Base-by-base conservation (phyloP, 768 basidiomycete genomes). In the Pseudohyphozyma bogoriensis region DNA sequence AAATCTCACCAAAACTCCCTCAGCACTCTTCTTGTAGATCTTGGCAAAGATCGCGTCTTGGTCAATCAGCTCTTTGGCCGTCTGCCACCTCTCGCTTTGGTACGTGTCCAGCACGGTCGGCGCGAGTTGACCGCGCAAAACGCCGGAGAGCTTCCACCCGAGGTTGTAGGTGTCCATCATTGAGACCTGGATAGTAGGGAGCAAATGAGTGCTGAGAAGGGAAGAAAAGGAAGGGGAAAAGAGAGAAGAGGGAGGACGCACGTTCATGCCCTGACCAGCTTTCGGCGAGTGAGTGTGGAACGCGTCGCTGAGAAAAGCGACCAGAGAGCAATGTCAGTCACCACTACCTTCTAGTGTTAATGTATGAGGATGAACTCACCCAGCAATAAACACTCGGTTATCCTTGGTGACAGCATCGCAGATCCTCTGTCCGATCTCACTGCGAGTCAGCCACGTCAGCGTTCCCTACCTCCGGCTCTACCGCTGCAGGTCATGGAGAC, bases 151-250 rank as follows among this genome's bases (percentile, higher is more conserved):
- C 68, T 85, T 85, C 84, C 84, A 85, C 15, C 77, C 81, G 79
- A 87, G 78, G 68, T 86, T 86, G 63, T 85, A 85, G 22, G 82
- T 79, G 68, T 86, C 85, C 51, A 81, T 82, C 82, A 86, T 85
- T 83, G 8, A 52, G 26, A 56, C 26, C n/a, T 47, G 35, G 22
- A 20, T 5, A n/a, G n/a, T n/a, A n/a, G n/a, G n/a, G n/a, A n/a
- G n/a, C n/a, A n/a, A n/a, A n/a, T n/a, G n/a, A n/a, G n/a, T n/a
- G n/a, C n/a, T n/a, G n/a, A n/a, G n/a, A n/a, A n/a, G n/a, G n/a
- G n/a, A n/a, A n/a, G n/a, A n/a, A n/a, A n/a, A n/a, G n/a, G n/a
- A n/a, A n/a, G n/a, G n/a, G n/a, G n/a, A n/a, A n/a, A n/a, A n/a
- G n/a, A n/a, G n/a, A n/a, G n/a, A n/a, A n/a, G n/a, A n/a, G n/a